These are phyloP conservation scores for Vaccinium corymbosum DNA, from an alignment of 148 eudicot genomes.

Conservation along the genomic window DNA sequence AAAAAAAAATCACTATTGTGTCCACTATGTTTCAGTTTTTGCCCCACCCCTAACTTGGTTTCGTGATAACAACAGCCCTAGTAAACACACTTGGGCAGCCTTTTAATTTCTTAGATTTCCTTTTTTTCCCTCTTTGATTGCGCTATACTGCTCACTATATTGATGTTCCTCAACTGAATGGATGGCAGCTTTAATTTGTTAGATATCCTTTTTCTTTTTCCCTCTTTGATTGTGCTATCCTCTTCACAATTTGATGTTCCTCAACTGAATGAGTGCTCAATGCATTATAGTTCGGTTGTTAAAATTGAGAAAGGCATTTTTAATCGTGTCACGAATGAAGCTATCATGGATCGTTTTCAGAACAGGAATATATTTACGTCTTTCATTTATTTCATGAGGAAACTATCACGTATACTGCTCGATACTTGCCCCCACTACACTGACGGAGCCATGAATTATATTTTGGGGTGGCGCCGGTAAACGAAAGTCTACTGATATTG, in stretches of 20 bases:
- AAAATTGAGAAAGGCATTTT: neutral
- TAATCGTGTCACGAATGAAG: neutral
- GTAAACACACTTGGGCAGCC: neutral
- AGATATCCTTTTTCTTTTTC: too few species aligned
- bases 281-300: neutral
- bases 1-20: neutral
- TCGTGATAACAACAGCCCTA: neutral
- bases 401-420: too few species aligned
- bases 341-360: neutral
- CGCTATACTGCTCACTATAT: neutral
- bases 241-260: too few species aligned
- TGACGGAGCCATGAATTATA: too few species aligned
- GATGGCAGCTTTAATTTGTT: neutral
- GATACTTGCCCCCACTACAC: too few species aligned
- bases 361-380: neutral
- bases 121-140: neutral
- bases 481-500: too few species aligned
- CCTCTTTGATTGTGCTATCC: too few species aligned
- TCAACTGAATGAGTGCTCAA: neutral
- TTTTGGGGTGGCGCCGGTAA: too few species aligned
- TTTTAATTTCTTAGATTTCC: neutral
- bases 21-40: neutral
- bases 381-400: too few species aligned
- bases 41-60: conserved; percentile 5
- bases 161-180: neutral